phyloP scores from a whole-genome alignment of 805 yeast genomes.

The Schwanniomyces vanrijiae region DNA sequence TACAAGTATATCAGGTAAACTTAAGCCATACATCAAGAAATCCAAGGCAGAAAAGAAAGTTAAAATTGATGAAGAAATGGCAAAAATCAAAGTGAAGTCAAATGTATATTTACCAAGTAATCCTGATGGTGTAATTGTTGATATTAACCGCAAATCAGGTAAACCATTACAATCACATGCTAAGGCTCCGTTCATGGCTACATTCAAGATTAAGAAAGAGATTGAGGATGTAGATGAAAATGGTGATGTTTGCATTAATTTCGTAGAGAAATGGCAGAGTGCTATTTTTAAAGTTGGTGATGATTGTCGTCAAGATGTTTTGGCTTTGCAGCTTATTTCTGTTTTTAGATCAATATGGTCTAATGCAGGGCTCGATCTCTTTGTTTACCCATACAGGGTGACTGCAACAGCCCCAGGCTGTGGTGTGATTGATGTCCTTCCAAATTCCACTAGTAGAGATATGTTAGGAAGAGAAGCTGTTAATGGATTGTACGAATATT shows the following conservation, averaged over 20 bases:
- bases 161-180: constrained; percentile 97
- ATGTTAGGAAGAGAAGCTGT: constrained; percentile 99
- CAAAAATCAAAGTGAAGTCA: constrained; percentile 27
- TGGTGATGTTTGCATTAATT: constrained; percentile 30
- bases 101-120: constrained; percentile 94
- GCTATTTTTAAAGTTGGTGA: constrained; percentile 99
- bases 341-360: constrained; percentile 91
- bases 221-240: constrained; percentile 43
- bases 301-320: constrained; percentile 96
- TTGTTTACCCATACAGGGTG: constrained; percentile 89
- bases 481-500: constrained; percentile 92
- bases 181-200: constrained; percentile 97
- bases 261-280: constrained; percentile 78
- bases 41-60: constrained; percentile 94
- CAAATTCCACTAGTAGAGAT: constrained; percentile 92
- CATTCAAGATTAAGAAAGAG: constrained; percentile 76
- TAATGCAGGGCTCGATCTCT: constrained; percentile 83
- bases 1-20: constrained; percentile 89
- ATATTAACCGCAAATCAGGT: constrained; percentile 89
- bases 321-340: constrained; percentile 88
- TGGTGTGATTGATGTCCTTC: constrained; percentile 97
- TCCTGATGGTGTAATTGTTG: constrained; percentile 93
- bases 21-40: constrained; percentile 91
- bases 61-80: constrained; percentile 96
- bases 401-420: constrained; percentile 99